phyloP scores from a whole-genome alignment of 2,329 filamentous ascomycete genomes.

The Myriosclerotinia duriaeana region DNA sequence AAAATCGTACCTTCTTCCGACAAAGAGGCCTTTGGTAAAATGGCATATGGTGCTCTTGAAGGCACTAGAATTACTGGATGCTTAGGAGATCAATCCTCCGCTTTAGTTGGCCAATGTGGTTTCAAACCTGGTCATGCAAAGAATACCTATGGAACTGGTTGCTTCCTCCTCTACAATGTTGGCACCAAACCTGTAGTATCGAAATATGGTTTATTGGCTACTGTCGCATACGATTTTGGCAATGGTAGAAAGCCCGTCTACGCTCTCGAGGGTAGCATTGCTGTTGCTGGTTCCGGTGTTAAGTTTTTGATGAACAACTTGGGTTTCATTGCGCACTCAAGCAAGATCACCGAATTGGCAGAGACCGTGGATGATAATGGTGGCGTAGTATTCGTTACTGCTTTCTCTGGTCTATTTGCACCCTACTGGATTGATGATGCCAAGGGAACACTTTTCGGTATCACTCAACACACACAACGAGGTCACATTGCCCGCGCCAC shows the following conservation, averaged over 20 bases:
- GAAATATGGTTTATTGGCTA: slow-evolving; percentile 77
- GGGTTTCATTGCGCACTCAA: slow-evolving; percentile 55
- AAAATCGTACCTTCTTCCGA: slow-evolving; percentile 75
- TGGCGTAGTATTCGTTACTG: slow-evolving; percentile 83
- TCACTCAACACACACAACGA: slow-evolving; percentile 80
- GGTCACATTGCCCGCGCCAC: slow-evolving; percentile 88
- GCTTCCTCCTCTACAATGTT: slow-evolving; percentile 81
- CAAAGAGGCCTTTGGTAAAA: slow-evolving; percentile 66
- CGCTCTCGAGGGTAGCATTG: slow-evolving; percentile 80
- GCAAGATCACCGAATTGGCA: slow-evolving; percentile 52
- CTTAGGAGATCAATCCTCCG: slow-evolving; percentile 77
- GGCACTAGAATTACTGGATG: slow-evolving; percentile 73
- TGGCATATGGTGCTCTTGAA: slow-evolving; percentile 64
- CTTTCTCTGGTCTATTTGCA: slow-evolving; percentile 86
- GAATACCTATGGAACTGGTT: slow-evolving; percentile 85
- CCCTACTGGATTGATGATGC: slow-evolving; percentile 96
- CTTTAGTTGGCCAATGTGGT: slow-evolving; percentile 77
- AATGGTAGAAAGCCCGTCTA: slow-evolving; percentile 57
- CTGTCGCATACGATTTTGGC: slow-evolving; percentile 81
- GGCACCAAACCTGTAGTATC: slow-evolving; percentile 84
- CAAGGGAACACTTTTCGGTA: slow-evolving; percentile 78
- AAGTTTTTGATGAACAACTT: slow-evolving; percentile 70
- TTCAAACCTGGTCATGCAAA: slow-evolving; percentile 80
- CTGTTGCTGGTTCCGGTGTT: slow-evolving; percentile 76
- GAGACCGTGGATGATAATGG: slow-evolving; percentile 67